phyloP scores from a whole-genome alignment of 2,329 filamentous ascomycete species.

The Alternaria novae-zelandiae region DNA sequence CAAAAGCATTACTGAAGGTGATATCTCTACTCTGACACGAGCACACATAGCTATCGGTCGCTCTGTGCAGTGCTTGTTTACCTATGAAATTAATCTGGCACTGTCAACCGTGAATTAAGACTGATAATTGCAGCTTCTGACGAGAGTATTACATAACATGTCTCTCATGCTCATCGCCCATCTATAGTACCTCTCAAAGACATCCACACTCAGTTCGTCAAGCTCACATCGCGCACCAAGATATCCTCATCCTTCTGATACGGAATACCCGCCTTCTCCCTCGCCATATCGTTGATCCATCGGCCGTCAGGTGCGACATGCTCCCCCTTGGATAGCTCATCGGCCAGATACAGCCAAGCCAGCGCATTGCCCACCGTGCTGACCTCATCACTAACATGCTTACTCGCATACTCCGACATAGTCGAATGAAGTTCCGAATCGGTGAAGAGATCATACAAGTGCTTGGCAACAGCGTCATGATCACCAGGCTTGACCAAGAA shows the following conservation, averaged over 20 bases:
- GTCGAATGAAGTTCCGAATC: conserved; percentile 68
- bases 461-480: conserved; percentile 69
- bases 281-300: conserved; percentile 79
- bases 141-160: background rate
- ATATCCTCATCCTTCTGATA: conserved; percentile 67
- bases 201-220: conserved; percentile 4
- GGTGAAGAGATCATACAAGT: conserved; percentile 71
- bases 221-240: conserved; percentile 54
- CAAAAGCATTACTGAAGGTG: too few relatives aligned
- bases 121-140: background rate
- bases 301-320: conserved; percentile 63
- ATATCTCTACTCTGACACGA: too few relatives aligned
- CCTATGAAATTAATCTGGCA: too few relatives aligned
- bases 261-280: conserved; percentile 66
- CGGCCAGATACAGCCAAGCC: conserved; percentile 78
- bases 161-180: background rate
- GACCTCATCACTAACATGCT: conserved; percentile 79
- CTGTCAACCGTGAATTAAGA: background rate
- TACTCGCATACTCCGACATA: conserved; percentile 69
- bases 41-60: too few relatives aligned
- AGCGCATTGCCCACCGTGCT: conserved; percentile 80
- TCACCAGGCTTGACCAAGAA: conserved; percentile 77
- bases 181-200: background rate
- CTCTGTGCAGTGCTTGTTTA: too few relatives aligned
- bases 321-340: conserved; percentile 66